Conservation (phyloP, 2,329 filamentous ascomycete species). For the Sporothrix variecibatus region DNA sequence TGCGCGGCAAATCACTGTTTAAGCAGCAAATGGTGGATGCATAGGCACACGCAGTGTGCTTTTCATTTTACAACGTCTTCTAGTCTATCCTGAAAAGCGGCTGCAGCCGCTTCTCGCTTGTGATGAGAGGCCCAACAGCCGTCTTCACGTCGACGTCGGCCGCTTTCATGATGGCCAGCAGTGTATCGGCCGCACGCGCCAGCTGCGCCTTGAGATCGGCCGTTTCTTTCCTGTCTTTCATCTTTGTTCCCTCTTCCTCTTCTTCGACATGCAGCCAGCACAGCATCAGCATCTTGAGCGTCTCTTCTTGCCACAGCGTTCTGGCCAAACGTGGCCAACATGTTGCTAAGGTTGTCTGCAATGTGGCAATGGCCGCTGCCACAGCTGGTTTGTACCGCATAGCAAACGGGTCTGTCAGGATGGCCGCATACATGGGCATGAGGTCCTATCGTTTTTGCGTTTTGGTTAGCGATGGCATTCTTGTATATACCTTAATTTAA, state of each 20-base stretch:
- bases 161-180: conserved; percentile 39
- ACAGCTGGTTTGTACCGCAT: conserved; percentile 57
- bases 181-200: conserved; percentile 38
- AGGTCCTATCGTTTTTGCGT: conserved; percentile 53
- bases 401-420: conserved; percentile 70
- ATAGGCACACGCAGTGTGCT: conserved; percentile 32
- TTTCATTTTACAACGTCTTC: conserved; percentile 13
- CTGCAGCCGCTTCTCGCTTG: conserved; percentile 41
- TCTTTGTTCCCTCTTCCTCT: conserved; percentile 35
- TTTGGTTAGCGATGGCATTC: not conserved
- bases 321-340: conserved; percentile 68
- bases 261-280: conserved; percentile 63
- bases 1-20: conserved; percentile 91
- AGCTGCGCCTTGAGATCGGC: conserved; percentile 40
- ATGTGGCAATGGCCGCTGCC: conserved; percentile 51
- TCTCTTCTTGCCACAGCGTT: conserved; percentile 59
- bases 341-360: conserved; percentile 61
- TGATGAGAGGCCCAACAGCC: conserved; percentile 40
- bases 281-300: conserved; percentile 62
- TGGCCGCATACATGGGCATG: conserved; percentile 64
- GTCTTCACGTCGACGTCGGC: conserved; percentile 34
- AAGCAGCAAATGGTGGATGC: conserved; percentile 73
- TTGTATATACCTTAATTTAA: not conserved
- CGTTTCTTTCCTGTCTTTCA: conserved; percentile 26
- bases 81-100: conserved; percentile 37